Base-by-base conservation (phyloP, 176 grass and related monocot genomes). In the Carex parvula region DNA sequence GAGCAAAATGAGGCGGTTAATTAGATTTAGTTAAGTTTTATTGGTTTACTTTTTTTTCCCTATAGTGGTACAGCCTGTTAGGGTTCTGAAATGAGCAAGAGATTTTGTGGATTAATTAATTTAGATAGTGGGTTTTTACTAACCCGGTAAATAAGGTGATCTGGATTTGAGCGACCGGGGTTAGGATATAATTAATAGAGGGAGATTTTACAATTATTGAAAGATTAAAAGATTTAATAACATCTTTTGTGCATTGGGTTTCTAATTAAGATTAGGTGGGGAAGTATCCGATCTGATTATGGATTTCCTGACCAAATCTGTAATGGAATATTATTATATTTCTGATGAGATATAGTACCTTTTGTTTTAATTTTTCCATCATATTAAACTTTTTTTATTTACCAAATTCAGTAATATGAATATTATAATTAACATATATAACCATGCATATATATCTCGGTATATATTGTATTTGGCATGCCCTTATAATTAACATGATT, bases 61-160 rank as follows among this genome's bases (percentile, higher is more conserved):
- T 41, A 41, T 41, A 41, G 37, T 0, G 37, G 37, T 20, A 68
- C 39, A 17, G 26, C 39, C n/a, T 11, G 17, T 62, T 48, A 66
- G 14, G 12, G 9, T 14, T 14, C 6, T 75, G 15, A 52, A 22
- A 76, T 54, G 71, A 76, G 13, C 10, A 83, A 83, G 80, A 83
- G 44, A 83, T 67, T 64, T 77, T 55, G 73, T 77, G 24, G 20
- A 22, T 24, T 42, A 64, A 64, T 82, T 66, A 42, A 82, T 70
- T 70, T 70, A 9, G 20, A 11, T 30, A 65, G 58, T 65, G 60
- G 61, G 80, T 66, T 53, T 62, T 82, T 50, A 82, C 37, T 68
- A 64, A 52, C 21, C 80, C 80, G 5, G 60, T 16, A 67, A 68
- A 83, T 83, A 48, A 68, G 80, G 80, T 68, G 42, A 59, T 65